phyloP scores from a whole-genome alignment of 768 basidiomycete species.

The Lactarius quietus region DNA sequence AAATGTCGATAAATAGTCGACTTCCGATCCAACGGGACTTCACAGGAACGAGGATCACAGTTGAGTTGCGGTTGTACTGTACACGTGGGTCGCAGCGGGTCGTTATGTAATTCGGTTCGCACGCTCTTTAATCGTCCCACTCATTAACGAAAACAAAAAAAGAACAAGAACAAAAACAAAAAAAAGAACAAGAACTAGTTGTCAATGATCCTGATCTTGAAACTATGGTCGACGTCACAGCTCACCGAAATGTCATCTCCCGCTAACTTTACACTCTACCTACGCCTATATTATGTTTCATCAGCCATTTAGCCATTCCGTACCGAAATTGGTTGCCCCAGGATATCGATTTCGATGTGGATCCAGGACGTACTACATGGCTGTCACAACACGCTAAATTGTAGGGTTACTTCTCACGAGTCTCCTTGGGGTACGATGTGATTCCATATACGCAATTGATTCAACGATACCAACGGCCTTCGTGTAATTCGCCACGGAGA shows the following conservation, averaged over 20 bases:
- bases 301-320: neutral
- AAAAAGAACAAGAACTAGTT: neutral
- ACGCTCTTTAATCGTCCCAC: neutral
- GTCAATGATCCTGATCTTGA: neutral
- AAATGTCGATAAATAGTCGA: neutral
- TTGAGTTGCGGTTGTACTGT: neutral
- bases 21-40: neutral
- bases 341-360: neutral
- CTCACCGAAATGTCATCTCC: neutral
- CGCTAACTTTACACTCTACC: neutral
- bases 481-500: no score
- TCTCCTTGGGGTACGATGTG: neutral
- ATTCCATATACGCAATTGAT: neutral
- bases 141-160: no score
- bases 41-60: constrained; percentile 1
- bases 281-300: neutral
- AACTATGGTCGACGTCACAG: neutral
- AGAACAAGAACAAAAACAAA: neutral
- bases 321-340: neutral
- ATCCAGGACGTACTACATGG: neutral
- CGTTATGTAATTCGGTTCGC: neutral
- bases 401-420: neutral
- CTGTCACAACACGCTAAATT: neutral
- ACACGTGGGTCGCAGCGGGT: neutral
- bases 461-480: neutral